phyloP scores from a whole-genome alignment of 2,329 filamentous ascomycete species.

The Apiospora phragmitis region DNA sequence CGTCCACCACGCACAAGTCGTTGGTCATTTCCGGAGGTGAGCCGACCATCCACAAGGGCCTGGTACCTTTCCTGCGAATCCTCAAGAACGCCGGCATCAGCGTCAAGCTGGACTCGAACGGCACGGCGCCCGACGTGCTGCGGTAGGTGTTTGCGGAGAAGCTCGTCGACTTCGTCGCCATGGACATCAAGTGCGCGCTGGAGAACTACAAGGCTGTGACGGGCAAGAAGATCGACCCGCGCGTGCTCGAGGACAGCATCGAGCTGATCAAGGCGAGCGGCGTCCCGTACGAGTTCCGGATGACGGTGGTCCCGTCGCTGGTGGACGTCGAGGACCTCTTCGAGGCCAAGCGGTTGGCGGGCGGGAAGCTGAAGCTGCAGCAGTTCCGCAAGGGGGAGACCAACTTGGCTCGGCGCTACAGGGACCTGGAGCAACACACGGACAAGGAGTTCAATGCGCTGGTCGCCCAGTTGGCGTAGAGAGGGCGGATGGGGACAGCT shows the following conservation, averaged over 20 bases:
- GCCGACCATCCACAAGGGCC: slow-evolving; percentile 1
- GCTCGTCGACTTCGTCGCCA: slow-evolving; percentile 2
- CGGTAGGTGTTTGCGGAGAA: not conserved
- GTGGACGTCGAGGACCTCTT: not conserved
- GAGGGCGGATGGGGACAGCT: not conserved
- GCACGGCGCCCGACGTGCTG: not conserved
- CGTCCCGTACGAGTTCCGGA: not conserved
- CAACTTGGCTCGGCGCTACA: not conserved
- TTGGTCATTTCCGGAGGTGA: not conserved
- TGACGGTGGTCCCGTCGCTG: not conserved
- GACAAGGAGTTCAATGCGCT: not conserved
- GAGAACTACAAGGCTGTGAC: slow-evolving; percentile 3
- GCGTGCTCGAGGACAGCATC: not conserved
- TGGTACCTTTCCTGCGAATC: not conserved
- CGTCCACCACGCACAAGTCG: not conserved
- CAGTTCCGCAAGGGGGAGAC: not conserved
- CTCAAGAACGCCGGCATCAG: not conserved
- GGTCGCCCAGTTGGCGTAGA: not conserved
- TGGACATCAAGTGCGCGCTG: not conserved
- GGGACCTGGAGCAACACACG: not conserved
- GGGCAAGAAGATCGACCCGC: not conserved
- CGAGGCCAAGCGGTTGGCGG: not conserved
- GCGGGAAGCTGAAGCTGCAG: not conserved
- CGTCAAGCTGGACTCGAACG: not conserved
- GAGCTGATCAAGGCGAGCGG: not conserved